phyloP scores from a whole-genome alignment of 805 yeast genomes.

The Saturnispora sekii region DNA sequence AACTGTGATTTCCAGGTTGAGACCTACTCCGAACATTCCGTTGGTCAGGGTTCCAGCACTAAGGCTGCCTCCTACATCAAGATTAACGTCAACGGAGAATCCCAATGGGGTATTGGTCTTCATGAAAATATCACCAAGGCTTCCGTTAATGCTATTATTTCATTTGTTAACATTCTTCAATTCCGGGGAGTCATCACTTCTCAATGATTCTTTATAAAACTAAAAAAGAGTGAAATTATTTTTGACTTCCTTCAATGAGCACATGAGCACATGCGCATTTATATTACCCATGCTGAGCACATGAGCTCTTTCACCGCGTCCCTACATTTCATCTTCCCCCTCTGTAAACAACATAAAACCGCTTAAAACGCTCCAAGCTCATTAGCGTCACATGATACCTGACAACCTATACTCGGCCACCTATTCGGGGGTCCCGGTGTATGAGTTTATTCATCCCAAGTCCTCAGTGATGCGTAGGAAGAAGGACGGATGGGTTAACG shows the following conservation, averaged over 20 bases:
- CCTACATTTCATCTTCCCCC: too few species aligned
- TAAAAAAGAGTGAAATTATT: neutral
- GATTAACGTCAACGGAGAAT: conserved; percentile 18
- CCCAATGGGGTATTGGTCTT: conserved; percentile 85
- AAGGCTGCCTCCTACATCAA: conserved; percentile 66
- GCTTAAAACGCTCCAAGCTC: too few species aligned
- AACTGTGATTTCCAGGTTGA: conserved; percentile 50
- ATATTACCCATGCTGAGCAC: neutral
- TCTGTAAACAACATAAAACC: too few species aligned
- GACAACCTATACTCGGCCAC: conserved; percentile 56
- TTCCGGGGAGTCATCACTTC: conserved; percentile 13
- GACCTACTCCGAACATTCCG: conserved; percentile 62
- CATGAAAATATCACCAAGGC: conserved; percentile 87
- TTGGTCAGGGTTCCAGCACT: conserved; percentile 61
- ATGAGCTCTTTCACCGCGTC: conserved; percentile 1
- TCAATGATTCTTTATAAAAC: neutral
- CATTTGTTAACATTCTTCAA: conserved; percentile 46
- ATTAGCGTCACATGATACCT: conserved; percentile 14
- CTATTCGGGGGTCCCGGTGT: conserved; percentile 76
- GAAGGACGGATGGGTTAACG: conserved; percentile 79
- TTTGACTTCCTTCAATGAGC: neutral
- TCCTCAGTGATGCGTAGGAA: conserved; percentile 74
- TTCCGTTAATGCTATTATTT: conserved; percentile 57
- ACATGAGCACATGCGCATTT: neutral
- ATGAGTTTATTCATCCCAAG: conserved; percentile 57